Evolutionary conservation across 2,329 filamentous ascomycete species (phyloP), one percentile per base, ranked within the genome.

Genomic region (Phaeosphaeriaceae sp.): DNA sequence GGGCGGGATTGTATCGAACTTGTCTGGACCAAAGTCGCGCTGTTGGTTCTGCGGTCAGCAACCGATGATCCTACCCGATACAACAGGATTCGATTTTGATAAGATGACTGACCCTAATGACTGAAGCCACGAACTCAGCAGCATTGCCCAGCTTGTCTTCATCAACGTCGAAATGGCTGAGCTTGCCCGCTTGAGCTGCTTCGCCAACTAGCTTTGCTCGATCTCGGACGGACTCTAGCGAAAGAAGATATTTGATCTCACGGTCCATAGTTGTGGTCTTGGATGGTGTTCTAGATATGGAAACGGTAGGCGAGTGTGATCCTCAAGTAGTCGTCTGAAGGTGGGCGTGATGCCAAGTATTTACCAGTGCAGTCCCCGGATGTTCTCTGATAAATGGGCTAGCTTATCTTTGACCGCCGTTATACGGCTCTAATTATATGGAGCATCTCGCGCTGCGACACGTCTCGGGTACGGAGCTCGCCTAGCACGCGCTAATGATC

Each of bases 101-200:
- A 19, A 11, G 9, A 31, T 7, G 1, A 11, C 9, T 2, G 19
- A 94, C 92, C 89, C 95, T 96, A 81, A 97, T 96, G 62, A 97
- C 92, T 47, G 89, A 88, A 21, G 92, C 88, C 21, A 96, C 90
- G 75, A 95, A 96, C 31, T 86, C 85, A 11, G 93, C 91, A 1
- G 93, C 93, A 60, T 92, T 90, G 33, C 84, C 78, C 75, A 96
- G 91, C 76, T 92, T 93, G 75, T 80, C 79, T 82, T 93, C 87
- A 75, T 97, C 92, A 45, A 96, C 91, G 64, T 92, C 88, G 70
- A 97, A 97, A 74, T 97, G 92, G 61, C 85, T 86, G 59, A 96
- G 83, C 61, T 90, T 66, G 15, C 68, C 66, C 2, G 60, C 65
- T 24, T 62, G 52, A 1, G 70, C 70, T 6, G 69, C 70, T 45